A percentile compares a stretch with the other conserved stretches of the same genome.
These are phyloP conservation scores for Amylocystis lapponica DNA, from an alignment of 768 basidiomycete species.

Conservation along the genomic window DNA sequence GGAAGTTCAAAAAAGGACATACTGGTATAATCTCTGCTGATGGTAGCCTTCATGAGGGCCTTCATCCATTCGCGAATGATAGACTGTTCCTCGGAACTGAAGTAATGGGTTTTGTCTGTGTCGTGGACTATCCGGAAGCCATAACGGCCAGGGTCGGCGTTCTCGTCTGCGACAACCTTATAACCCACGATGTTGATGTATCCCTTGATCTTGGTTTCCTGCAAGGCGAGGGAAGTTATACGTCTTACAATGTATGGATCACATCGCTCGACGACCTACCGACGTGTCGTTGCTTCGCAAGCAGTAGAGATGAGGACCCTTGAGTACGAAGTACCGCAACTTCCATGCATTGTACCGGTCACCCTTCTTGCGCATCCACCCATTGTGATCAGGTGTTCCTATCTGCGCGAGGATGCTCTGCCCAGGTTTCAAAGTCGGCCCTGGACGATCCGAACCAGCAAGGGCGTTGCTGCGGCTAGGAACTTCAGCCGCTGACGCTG, in stretches of 20 bases:
- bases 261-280: conserved; percentile 32
- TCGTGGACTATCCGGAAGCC: conserved; percentile 95
- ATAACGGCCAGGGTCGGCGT: conserved; percentile 85
- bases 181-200: conserved; percentile 90
- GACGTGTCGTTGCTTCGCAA: conserved; percentile 67
- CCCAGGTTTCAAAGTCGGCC: conserved; percentile 34
- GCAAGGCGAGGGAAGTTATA: background rate
- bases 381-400: conserved; percentile 81
- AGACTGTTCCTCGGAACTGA: conserved; percentile 85
- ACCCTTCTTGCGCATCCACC: conserved; percentile 95
- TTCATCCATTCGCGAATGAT: conserved; percentile 99
- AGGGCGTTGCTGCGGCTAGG: conserved; percentile 6
- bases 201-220: conserved; percentile 97
- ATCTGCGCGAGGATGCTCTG: conserved; percentile 85
- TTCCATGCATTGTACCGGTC: conserved; percentile 95
- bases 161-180: conserved; percentile 90
- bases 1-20: conserved; percentile 18
- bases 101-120: conserved; percentile 79
- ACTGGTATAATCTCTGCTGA: conserved; percentile 90
- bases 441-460: conserved; percentile 5
- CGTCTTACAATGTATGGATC: background rate
- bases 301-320: conserved; percentile 88
- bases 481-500: conserved; percentile 20
- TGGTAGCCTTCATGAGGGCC: conserved; percentile 98
- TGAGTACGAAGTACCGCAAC: conserved; percentile 83